These are phyloP conservation scores for Trametes sp. DNA, from an alignment of 1,284 basidiomycete species.

Conservation along the genomic window DNA sequence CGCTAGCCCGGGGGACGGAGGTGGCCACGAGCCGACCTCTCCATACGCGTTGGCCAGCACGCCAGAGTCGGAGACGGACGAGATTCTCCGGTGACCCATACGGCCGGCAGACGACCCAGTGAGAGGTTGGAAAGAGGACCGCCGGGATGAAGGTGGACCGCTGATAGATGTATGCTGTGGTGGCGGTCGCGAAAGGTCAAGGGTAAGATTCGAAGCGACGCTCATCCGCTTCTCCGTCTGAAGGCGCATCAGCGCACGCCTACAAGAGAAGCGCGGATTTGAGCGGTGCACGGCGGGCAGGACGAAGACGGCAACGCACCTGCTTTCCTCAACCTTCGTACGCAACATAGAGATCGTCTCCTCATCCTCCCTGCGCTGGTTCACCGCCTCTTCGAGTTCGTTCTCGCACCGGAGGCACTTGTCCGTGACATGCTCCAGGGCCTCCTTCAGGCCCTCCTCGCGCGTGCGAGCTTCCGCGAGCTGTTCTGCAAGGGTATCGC, in stretches of 20 bases:
- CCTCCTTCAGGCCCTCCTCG: slow-evolving; percentile 66
- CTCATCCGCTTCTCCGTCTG: slow-evolving; percentile 84
- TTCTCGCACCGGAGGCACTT: slow-evolving; percentile 67
- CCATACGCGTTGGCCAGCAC: slow-evolving; percentile 35
- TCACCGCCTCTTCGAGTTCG: slow-evolving; percentile 64
- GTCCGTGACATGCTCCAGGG: slow-evolving; percentile 67
- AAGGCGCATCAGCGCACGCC: slow-evolving; percentile 89
- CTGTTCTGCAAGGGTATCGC: slow-evolving; percentile 64
- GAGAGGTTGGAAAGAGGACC: slow-evolving; percentile 75
- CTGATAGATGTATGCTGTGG: slow-evolving; percentile 49
- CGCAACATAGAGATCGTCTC: slow-evolving; percentile 83
- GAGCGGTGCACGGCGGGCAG: neutral
- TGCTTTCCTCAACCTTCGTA: slow-evolving; percentile 90
- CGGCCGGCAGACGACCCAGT: slow-evolving; percentile 59
- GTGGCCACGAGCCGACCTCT: slow-evolving; percentile 30
- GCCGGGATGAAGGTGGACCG: slow-evolving; percentile 62
- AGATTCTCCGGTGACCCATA: slow-evolving; percentile 68
- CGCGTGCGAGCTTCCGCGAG: slow-evolving; percentile 58
- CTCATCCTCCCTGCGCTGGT: slow-evolving; percentile 78
- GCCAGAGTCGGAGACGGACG: slow-evolving; percentile 68
- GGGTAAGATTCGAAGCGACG: slow-evolving; percentile 50
- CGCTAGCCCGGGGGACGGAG: slow-evolving; percentile 32
- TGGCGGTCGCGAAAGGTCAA: slow-evolving; percentile 59
- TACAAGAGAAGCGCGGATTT: slow-evolving; percentile 39
- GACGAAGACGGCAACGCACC: slow-evolving; percentile 53